phyloP scores from a whole-genome alignment of 495 filamentous ascomycete species.

The Pseudevernia furfuracea region DNA sequence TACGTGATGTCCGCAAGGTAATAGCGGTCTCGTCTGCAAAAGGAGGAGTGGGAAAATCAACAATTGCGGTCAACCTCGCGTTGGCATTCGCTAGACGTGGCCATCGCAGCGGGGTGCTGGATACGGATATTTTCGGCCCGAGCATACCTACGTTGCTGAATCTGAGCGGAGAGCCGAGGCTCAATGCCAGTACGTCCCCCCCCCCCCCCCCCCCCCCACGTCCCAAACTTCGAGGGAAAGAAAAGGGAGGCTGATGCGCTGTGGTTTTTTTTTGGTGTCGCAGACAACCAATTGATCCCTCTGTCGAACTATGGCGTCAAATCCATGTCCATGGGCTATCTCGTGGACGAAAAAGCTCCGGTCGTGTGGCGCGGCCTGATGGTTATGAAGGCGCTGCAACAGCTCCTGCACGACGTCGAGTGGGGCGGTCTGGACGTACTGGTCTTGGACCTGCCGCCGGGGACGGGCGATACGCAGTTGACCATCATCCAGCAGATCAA shows the following conservation, averaged over 20 bases:
- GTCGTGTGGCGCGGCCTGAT: conserved; percentile 97
- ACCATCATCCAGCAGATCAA: conserved; percentile 86
- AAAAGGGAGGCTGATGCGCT: no score
- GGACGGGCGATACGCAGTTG: conserved; percentile 90
- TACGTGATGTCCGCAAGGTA: conserved; percentile 75
- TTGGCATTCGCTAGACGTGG: conserved; percentile 76
- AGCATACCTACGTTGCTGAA: conserved; percentile 87
- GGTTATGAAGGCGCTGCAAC: conserved; percentile 95
- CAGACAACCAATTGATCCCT: conserved; percentile 63
- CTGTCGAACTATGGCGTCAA: conserved; percentile 93
- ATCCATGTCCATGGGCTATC: conserved; percentile 97
- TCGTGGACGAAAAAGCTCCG: conserved; percentile 67
- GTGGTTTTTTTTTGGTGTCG: no score
- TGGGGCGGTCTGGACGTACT: conserved; percentile 81
- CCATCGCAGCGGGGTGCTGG: conserved; percentile 75
- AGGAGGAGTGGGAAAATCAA: conserved; percentile 93
- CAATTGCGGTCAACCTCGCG: conserved; percentile 84
- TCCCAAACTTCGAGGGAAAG: conserved; percentile 3
- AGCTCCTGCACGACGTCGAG: conserved; percentile 86
- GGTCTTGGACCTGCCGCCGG: conserved; percentile 85
- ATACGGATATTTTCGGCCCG: conserved; percentile 94
- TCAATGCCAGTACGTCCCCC: conserved; percentile 48
- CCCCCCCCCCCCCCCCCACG: no score
- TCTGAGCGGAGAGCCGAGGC: conserved; percentile 62
- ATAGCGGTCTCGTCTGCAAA: conserved; percentile 93